These are phyloP conservation scores for Globisporangium solare DNA, from an alignment of 352 stramenopile genomes.

Conservation along the genomic window DNA sequence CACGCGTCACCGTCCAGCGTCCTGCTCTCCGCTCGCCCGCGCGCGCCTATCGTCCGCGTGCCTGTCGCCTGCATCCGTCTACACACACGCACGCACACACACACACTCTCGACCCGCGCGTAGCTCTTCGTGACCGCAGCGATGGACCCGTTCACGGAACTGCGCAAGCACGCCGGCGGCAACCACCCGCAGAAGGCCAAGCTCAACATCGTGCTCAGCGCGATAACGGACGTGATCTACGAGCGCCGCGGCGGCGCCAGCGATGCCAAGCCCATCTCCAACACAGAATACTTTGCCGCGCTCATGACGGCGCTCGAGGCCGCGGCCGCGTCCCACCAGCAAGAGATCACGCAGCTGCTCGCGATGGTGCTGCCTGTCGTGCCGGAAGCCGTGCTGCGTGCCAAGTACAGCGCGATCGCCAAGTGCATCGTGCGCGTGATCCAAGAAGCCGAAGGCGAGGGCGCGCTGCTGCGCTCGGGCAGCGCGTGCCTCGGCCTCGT, in stretches of 20 bases:
- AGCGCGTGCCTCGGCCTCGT: conserved; percentile 56
- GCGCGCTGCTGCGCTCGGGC: conserved; percentile 54
- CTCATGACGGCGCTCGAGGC: conserved; percentile 85
- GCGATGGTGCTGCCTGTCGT: conserved; percentile 70
- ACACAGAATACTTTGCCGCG: conserved; percentile 84
- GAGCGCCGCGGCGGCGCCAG: conserved; percentile 42
- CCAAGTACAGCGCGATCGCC: conserved; percentile 72
- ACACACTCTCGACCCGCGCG: too few relatives aligned
- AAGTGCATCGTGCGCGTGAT: conserved; percentile 68
- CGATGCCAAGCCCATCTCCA: conserved; percentile 38
- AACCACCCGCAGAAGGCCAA: conserved; percentile 79
- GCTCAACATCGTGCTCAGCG: conserved; percentile 80
- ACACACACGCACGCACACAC: neutral
- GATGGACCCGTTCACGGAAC: conserved; percentile 77
- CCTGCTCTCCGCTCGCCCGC: neutral
- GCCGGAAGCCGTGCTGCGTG: conserved; percentile 66
- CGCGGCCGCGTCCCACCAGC: conserved; percentile 59
- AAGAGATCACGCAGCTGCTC: conserved; percentile 75
- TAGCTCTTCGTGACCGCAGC: neutral
- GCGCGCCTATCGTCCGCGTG: neutral
- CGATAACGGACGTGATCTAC: conserved; percentile 81
- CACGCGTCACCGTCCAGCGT: neutral
- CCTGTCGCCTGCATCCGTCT: neutral
- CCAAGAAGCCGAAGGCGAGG: conserved; percentile 61
- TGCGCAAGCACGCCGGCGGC: conserved; percentile 73